Base-by-base conservation (phyloP, 305 asterid species). In the Striga hermonthica region DNA sequence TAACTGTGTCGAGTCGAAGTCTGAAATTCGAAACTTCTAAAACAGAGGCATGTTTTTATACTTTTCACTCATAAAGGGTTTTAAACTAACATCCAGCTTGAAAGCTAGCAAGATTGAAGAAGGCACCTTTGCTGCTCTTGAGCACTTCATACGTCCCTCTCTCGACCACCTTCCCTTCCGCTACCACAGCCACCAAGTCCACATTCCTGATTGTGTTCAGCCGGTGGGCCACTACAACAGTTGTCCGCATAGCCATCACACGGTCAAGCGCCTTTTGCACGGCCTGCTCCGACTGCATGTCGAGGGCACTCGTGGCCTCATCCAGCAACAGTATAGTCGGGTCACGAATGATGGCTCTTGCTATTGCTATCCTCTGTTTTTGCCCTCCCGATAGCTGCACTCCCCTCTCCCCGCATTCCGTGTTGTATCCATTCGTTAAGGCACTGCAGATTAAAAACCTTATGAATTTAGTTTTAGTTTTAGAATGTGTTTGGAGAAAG, bases 281-380 rank as follows among this genome's bases (percentile, higher is more conserved):
- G 13, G 87, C 58, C 57, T 84, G 78, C 80, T 92, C 97, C 0
- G 98, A 92, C 70, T 92, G 95, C 0, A 93, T 87, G 64, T 89
- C 97, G 73, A 92, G 55, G 1, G 97, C 95, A 1, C 97, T 87
- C 0, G 98, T 91, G 0, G 98, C 97, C 83, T 91, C 98, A 9
- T 92, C 98, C 4, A 92, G 62, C 10, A 92, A 75, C 6, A 92
- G 66, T 53, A 90, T 81, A 80, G 75, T 86, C 0, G 96, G 97
- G 41, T 80, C 78, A 72, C 88, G 87, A 1, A 92, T 63, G 11
- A 92, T 84, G 56, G 97, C 98, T 1, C 98, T 79, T 0, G 98
- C 98, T 3, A 92, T 92, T 60, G 98, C 98, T 0, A 92, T 83
- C 1, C 98, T 87, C 52, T 92, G 98, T 74, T 92, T 89, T 54